phyloP scores from a whole-genome alignment of 768 basidiomycete species.

The Leccinum broughii region DNA sequence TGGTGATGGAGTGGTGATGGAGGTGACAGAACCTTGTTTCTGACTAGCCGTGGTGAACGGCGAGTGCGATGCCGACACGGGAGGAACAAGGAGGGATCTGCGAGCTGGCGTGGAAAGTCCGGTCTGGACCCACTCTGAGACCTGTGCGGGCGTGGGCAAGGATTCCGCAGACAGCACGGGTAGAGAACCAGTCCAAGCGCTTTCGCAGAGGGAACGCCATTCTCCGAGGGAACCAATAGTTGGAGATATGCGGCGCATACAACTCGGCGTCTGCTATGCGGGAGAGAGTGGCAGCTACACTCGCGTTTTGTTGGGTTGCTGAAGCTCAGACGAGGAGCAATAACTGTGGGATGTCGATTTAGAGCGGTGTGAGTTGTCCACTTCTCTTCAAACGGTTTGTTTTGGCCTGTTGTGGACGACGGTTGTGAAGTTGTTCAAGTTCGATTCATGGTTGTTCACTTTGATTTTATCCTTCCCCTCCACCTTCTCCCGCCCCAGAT shows the following conservation, averaged over 20 bases:
- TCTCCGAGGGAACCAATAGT: slow-evolving; percentile 66
- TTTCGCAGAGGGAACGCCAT: slow-evolving; percentile 76
- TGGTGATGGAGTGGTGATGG: slow-evolving; percentile 65
- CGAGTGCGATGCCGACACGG: slow-evolving; percentile 16
- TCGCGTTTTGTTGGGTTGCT: slow-evolving; percentile 67
- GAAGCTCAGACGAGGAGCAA: background rate
- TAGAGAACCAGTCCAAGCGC: slow-evolving; percentile 58
- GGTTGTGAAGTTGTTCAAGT: background rate
- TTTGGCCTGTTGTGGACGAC: background rate
- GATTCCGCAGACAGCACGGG: slow-evolving; percentile 19
- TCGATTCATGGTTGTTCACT: slow-evolving; percentile 6
- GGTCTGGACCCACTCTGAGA: slow-evolving; percentile 34
- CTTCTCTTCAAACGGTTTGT: background rate
- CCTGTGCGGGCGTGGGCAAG: background rate
- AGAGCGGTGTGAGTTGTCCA: no score
- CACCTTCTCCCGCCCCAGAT: slow-evolving; percentile 4
- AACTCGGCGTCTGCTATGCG: slow-evolving; percentile 79
- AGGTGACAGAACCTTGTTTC: slow-evolving; percentile 37
- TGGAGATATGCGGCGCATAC: slow-evolving; percentile 65
- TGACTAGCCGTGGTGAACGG: slow-evolving; percentile 20
- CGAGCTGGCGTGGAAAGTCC: slow-evolving; percentile 11
- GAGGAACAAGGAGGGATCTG: slow-evolving; percentile 21
- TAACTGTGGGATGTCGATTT: no score
- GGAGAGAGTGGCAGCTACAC: slow-evolving; percentile 48
- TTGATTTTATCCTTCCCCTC: slow-evolving; percentile 8